Base-by-base conservation (phyloP, 768 basidiomycete genomes). In the Mycena belliarum region DNA sequence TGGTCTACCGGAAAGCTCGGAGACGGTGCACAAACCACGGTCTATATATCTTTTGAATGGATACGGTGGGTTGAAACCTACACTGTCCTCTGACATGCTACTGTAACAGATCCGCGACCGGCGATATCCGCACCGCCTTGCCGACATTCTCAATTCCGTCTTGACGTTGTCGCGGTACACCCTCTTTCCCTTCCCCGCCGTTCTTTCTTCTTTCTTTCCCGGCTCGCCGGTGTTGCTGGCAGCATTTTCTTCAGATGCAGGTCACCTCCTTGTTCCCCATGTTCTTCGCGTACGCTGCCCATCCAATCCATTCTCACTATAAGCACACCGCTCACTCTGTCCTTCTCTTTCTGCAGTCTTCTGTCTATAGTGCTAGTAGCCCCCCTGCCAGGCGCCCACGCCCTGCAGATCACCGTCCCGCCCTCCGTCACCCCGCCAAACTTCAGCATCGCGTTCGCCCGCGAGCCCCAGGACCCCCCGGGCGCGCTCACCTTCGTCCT, bases 151-250 rank as follows among this genome's bases (percentile, higher is more conserved):
- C 37, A 10, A 40, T 10, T 25, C 47, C 48, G 26, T 12, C 58
- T 59, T 32, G 58, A 49, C 58, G 57, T 37, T 38, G 50, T n/a
- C 41, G 41, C 48, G 53, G 54, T 41, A 21, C 43, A 51, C 59
- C 15, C 54, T 60, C 54, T 55, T 60, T 46, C 10, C 28, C 52
- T 21, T 43, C 55, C 33, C 33, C 40, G 55, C 21, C 44, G 26
- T 38, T 49, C 51, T 44, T 56, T 49, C 53, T 9, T 23, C 23
- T 44, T 38, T 23, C 14, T 23, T 44, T 51, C 53, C 57, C 49
- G 57, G 57, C n/a, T 45, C 49, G 53, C 61, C 57, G 61, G 57
- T 26, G 61, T 63, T 63, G 61, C 61, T 63, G 61, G 61, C 61
- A 63, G 61, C 57, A 42, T 43, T 51, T 59, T 25, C 46, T 38